Evolutionary conservation across 2,329 filamentous ascomycete genomes (phyloP).

Genomic region (Talaromyces atroroseus): DNA sequence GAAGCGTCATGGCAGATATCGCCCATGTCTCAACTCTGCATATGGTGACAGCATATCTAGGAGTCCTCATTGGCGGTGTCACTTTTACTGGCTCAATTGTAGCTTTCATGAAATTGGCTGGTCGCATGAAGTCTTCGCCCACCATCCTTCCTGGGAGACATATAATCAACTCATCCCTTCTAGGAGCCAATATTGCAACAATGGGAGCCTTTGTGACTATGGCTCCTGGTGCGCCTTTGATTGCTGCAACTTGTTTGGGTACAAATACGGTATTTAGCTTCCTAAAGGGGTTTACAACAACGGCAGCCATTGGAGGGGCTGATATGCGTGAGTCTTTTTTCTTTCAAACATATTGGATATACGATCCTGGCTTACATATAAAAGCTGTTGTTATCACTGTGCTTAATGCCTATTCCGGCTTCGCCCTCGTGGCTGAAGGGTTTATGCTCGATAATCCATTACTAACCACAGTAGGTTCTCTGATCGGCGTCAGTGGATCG

Average conservation of each 20-base stretch:
- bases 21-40: conserved; percentile 69
- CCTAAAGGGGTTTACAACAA: conserved; percentile 81
- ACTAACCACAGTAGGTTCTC: conserved; percentile 74
- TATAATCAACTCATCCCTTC: conserved; percentile 65
- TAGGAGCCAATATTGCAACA: conserved; percentile 71
- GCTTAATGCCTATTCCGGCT: conserved; percentile 84
- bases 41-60: conserved; percentile 78
- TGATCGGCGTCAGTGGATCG: conserved; percentile 83
- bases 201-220: conserved; percentile 80
- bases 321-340: conserved; percentile 63
- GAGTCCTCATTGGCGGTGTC: conserved; percentile 78
- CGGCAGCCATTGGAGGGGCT: conserved; percentile 81
- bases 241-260: conserved; percentile 71
- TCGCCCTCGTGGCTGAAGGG: conserved; percentile 82
- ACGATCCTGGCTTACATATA: conserved; percentile 15
- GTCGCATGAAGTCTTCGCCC: conserved; percentile 73
- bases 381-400: conserved; percentile 80
- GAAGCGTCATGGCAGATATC: conserved; percentile 72
- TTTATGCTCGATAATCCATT: conserved; percentile 88
- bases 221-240: conserved; percentile 70
- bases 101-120: conserved; percentile 80
- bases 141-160: conserved; percentile 69
- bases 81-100: conserved; percentile 90
- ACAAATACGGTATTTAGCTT: conserved; percentile 76
- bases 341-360: conserved; percentile 14